Conservation (phyloP, 2,329 filamentous ascomycete genomes). For the Chalaropsis thielavioides region DNA sequence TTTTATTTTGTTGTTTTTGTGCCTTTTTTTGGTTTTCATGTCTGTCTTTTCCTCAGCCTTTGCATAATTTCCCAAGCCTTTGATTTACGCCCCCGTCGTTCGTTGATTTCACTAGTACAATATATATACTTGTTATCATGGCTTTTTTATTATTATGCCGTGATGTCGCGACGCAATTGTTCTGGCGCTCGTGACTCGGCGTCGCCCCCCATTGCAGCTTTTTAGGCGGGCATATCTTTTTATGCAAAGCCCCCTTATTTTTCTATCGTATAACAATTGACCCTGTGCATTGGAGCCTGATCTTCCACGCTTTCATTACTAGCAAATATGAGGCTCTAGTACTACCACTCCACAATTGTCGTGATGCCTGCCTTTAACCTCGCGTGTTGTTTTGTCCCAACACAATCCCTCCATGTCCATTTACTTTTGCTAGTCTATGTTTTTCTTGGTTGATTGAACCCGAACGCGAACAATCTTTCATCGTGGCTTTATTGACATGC, state of each 20-base stretch:
- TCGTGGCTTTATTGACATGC: neutral
- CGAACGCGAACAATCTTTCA: no score
- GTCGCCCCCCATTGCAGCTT: neutral
- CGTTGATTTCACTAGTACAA: neutral
- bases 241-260: neutral
- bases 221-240: neutral
- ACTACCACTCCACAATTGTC: neutral
- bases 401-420: neutral
- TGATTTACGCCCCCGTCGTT: neutral
- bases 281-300: neutral
- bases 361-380: neutral
- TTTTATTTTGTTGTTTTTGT: neutral
- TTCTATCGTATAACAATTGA: neutral
- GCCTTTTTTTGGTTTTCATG: neutral
- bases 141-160: neutral
- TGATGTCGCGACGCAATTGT: neutral
- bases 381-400: neutral
- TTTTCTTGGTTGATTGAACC: neutral
- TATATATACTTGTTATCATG: neutral
- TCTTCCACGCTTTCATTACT: neutral
- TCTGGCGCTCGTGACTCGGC: neutral
- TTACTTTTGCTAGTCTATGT: neutral
- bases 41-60: neutral
- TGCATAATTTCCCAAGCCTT: conserved; percentile 4
- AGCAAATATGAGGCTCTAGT: neutral